Evolutionary conservation across 176 grass and related monocot species (phyloP).

Genomic region (Sorghum bicolor): Sorghum_bicolor_NCBIv3 NC_012879.2:60146501-60147000

Average conservation of each 20-base stretch:
- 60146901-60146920: neutral
- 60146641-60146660: neutral
- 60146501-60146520: constrained; percentile 49
- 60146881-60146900: neutral
- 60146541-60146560: constrained; percentile 65
- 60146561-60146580: constrained; percentile 70
- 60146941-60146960: too few species aligned
- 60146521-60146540: constrained; percentile 49
- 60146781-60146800: constrained; percentile 26
- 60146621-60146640: constrained; percentile 20
- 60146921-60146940: too few species aligned
- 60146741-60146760: constrained; percentile 69
- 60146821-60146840: constrained; percentile 74
- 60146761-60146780: constrained; percentile 57
- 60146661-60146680: neutral
- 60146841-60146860: constrained; percentile 46
- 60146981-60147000: constrained; percentile 83
- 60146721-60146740: constrained; percentile 64
- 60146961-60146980: constrained; percentile 43
- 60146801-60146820: constrained; percentile 31
- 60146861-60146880: neutral
- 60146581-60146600: constrained; percentile 76
- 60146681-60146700: neutral
- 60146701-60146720: constrained; percentile 65
- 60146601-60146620: constrained; percentile 63